Evolutionary conservation across 805 yeast genomes (phyloP).

Genomic region (Metschnikowia anglica): DNA sequence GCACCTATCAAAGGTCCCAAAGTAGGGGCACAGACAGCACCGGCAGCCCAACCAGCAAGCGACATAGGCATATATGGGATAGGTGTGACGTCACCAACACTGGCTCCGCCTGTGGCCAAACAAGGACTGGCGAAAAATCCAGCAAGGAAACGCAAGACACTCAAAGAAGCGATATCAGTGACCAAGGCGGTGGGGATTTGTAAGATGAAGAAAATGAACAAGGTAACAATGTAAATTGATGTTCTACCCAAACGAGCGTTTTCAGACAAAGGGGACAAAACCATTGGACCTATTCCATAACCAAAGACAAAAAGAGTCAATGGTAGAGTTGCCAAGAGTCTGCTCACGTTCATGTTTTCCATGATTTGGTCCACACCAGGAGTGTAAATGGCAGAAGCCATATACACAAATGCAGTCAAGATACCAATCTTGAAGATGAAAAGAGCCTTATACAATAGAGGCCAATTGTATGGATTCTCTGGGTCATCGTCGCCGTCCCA

Average conservation of each 20-base stretch:
- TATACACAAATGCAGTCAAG: slow-evolving; percentile 52
- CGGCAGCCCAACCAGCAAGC: slow-evolving; percentile 52
- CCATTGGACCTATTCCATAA: slow-evolving; percentile 60
- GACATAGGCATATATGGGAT: slow-evolving; percentile 47
- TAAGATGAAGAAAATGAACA: slow-evolving; percentile 47
- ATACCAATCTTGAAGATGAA: slow-evolving; percentile 43
- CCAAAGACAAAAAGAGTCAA: slow-evolving; percentile 58
- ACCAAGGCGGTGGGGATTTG: slow-evolving; percentile 59
- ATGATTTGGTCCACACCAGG: slow-evolving; percentile 49
- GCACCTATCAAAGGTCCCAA: slow-evolving; percentile 62
- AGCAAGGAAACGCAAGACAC: slow-evolving; percentile 49
- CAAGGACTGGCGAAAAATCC: slow-evolving; percentile 60
- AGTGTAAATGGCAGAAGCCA: slow-evolving; percentile 57
- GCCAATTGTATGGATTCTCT: slow-evolving; percentile 60
- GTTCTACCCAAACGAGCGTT: slow-evolving; percentile 56
- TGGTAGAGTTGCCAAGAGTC: slow-evolving; percentile 49
- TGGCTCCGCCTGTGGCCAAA: slow-evolving; percentile 60
- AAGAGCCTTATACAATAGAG: slow-evolving; percentile 37
- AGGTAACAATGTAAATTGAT: slow-evolving; percentile 46
- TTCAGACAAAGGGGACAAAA: slow-evolving; percentile 60
- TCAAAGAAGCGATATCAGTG: slow-evolving; percentile 49
- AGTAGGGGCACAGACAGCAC: slow-evolving; percentile 55
- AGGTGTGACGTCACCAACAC: slow-evolving; percentile 49
- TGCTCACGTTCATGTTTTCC: slow-evolving; percentile 44
- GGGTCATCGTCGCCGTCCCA: slow-evolving; percentile 52